phyloP scores from a whole-genome alignment of 2,329 filamentous ascomycete genomes.

The Calonectria pseudoreteaudii region DNA sequence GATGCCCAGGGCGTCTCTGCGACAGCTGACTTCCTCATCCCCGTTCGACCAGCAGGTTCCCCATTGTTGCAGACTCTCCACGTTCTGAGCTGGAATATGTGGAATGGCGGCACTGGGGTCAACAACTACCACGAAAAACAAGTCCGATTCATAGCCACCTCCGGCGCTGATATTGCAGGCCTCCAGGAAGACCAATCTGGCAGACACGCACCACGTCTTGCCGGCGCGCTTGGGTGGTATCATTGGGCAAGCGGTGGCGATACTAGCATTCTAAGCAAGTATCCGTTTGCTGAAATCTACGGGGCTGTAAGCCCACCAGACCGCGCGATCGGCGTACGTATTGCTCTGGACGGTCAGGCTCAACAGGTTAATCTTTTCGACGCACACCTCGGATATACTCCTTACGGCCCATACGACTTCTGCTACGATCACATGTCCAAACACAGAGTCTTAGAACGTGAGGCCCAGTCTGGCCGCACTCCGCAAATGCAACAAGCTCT shows the following conservation, averaged over 20 bases:
- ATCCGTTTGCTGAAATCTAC: not conserved
- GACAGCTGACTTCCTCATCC: not conserved
- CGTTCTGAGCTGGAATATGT: not conserved
- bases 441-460: not conserved
- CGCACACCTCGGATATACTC: not conserved
- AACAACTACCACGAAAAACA: not conserved
- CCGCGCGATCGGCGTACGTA: not conserved
- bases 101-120: not conserved
- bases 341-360: not conserved
- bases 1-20: not conserved
- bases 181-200: not conserved
- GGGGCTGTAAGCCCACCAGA: not conserved
- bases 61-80: not conserved
- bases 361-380: not conserved
- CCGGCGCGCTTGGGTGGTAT: not conserved
- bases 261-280: not conserved
- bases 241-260: not conserved
- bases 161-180: not conserved
- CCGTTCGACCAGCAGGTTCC: not conserved
- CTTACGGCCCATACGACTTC: not conserved
- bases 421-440: constrained; percentile 4
- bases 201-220: not conserved
- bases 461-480: not conserved
- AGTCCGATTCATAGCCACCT: not conserved
- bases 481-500: not conserved